Percentiles rank a stretch among this genome's conserved stretches.
Evolutionary conservation across 805 yeast species (phyloP).

Genomic region (Lachancea cidri): DNA sequence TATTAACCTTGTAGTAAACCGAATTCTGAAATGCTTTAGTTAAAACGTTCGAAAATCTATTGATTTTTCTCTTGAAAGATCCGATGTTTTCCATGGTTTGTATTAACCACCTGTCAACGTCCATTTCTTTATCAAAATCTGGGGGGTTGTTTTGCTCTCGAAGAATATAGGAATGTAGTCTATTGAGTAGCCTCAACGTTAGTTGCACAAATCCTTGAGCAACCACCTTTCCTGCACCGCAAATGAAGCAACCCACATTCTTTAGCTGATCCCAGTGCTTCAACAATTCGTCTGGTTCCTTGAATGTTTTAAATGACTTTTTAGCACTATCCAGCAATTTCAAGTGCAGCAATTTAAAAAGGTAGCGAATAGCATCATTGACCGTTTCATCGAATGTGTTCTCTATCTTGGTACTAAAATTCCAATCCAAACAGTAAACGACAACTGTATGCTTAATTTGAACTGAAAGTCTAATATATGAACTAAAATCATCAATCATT

Average conservation of each 20-base stretch:
- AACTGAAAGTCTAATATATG: conserved; percentile 69
- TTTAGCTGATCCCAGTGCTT: conserved; percentile 74
- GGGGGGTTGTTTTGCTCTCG: conserved; percentile 67
- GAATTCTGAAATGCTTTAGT: conserved; percentile 72
- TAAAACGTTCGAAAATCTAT: conserved; percentile 66
- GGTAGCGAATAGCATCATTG: conserved; percentile 66
- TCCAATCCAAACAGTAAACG: conserved; percentile 63
- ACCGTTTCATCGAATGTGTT: conserved; percentile 61
- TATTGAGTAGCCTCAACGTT: conserved; percentile 59
- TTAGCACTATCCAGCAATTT: conserved; percentile 76
- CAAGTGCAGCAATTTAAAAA: conserved; percentile 63
- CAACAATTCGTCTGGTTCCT: conserved; percentile 87
- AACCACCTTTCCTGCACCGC: conserved; percentile 74
- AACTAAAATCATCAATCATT: conserved; percentile 77
- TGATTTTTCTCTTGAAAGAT: conserved; percentile 71
- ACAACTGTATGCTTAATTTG: conserved; percentile 64
- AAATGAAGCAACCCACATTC: conserved; percentile 70
- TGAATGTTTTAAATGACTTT: conserved; percentile 71
- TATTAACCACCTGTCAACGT: conserved; percentile 59
- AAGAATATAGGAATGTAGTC: conserved; percentile 65
- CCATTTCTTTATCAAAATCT: conserved; percentile 34
- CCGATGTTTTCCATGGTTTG: conserved; percentile 67
- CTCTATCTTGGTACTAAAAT: conserved; percentile 58
- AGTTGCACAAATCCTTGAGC: conserved; percentile 70
- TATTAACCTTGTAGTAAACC: conserved; percentile 51